phyloP scores from a whole-genome alignment of 768 basidiomycete genomes.

The Pisolithus microcarpus region DNA sequence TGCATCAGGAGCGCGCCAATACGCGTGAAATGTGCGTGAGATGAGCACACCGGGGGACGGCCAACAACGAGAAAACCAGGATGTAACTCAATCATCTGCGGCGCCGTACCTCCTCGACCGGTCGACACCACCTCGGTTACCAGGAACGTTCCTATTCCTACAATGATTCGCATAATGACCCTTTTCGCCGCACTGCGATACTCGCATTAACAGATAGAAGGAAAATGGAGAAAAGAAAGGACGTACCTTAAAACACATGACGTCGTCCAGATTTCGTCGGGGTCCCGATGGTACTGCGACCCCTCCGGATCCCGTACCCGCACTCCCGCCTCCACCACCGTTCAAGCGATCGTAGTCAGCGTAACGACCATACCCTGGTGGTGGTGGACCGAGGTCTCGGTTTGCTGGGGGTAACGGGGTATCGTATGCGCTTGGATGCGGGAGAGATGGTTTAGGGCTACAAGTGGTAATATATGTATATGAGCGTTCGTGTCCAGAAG shows the following conservation, averaged over 20 bases:
- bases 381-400: constrained; percentile 82
- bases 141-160: constrained; percentile 83
- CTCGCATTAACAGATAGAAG: constrained; percentile 4
- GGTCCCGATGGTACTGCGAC: constrained; percentile 31
- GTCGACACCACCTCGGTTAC: constrained; percentile 81
- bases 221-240: background rate
- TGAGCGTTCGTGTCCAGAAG: constrained; percentile 3
- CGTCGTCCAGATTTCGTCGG: constrained; percentile 74
- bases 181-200: constrained; percentile 71
- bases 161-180: constrained; percentile 97
- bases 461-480: constrained; percentile 3
- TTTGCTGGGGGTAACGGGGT: constrained; percentile 69
- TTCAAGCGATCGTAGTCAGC: constrained; percentile 60
- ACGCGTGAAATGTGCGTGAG: no score
- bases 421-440: constrained; percentile 67
- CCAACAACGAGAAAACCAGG: no score
- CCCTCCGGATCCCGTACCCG: constrained; percentile 15
- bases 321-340: constrained; percentile 25
- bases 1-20: no score
- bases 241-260: constrained; percentile 79
- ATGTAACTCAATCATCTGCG: constrained; percentile 18
- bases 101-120: constrained; percentile 30
- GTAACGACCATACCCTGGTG: constrained; percentile 84
- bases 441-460: constrained; percentile 74
- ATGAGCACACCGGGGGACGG: no score